These are phyloP conservation scores for Wickerhamiella dianesei DNA, from an alignment of 805 yeast species.

Conservation along the genomic window DNA sequence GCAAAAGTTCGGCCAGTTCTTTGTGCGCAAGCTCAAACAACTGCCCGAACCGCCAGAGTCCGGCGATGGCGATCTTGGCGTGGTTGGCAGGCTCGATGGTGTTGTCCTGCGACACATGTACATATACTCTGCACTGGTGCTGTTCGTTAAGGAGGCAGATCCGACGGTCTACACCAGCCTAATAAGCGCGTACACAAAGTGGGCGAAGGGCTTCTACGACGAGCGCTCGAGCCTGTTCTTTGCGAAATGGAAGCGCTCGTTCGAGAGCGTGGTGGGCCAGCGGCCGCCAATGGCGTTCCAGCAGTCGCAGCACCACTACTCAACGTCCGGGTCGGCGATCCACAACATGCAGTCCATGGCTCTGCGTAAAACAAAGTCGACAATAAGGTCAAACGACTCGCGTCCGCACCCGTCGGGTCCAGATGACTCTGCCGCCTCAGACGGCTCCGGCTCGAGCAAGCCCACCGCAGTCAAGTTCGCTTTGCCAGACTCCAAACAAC, in stretches of 20 bases:
- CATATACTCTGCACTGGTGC: conserved; percentile 35
- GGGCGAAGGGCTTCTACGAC: conserved; percentile 27
- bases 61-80: conserved; percentile 7
- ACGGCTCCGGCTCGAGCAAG: background rate
- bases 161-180: conserved; percentile 33
- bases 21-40: conserved; percentile 31
- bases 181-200: conserved; percentile 30
- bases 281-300: conserved; percentile 1
- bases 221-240: conserved; percentile 23
- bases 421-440: no score
- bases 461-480: background rate
- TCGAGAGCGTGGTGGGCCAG: conserved; percentile 7
- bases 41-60: conserved; percentile 13
- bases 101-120: conserved; percentile 17
- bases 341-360: background rate
- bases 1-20: conserved; percentile 31
- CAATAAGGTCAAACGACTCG: background rate
- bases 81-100: conserved; percentile 15
- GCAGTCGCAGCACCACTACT: conserved; percentile 2
- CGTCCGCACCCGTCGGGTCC: background rate
- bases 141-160: conserved; percentile 49
- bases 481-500: background rate
- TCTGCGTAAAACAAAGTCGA: background rate
- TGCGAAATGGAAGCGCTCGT: conserved; percentile 19
- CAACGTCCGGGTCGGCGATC: conserved; percentile 4